Evolutionary conservation across 2,329 filamentous ascomycete genomes (phyloP), one percentile per base, ranked within the genome.

Genomic region (Alternaria brassicicola): DNA sequence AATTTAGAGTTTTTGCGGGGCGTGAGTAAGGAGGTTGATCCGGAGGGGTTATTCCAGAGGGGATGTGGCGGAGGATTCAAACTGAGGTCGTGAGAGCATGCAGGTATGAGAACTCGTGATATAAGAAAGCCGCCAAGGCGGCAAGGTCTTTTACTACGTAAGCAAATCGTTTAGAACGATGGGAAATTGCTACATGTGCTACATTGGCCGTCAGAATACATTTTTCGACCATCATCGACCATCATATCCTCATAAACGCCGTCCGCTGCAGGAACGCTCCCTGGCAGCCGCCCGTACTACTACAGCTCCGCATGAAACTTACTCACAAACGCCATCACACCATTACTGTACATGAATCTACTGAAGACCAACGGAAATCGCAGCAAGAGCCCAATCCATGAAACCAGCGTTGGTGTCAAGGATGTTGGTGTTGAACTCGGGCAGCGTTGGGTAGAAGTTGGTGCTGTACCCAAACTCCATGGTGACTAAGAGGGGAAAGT

Each of bases 371-470:
- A 75, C 68, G n/a, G 59, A 56, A 49, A 75, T 76, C 4, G 74
- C 74, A n/a, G 73, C 71, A 50, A 79, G 59, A 2, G 75, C 71
- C 68, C 74, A 78, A 25, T 79, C 77, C 75, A 77, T 78, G 54
- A 79, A 79, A 0, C 76, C 77, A 6, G 76, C 77, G 57, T 76
- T 77, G 1, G 76, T 79, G 52, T 78, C 77, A 17, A 78, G 55
- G 26, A 79, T 78, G 49, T 79, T 78, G 56, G 71, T 66, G 60
- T 78, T 78, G 63, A 77, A 79, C 63, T 79, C 76, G n/a, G 67
- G 66, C 26, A 69, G 46, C 5, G 77, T 78, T 1, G 77, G 77
- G 62, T 79, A 79, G 52, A 79, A 79, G 64, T 79, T 78, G 1
- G 74, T 76, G 23, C 71, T 68, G 48, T 76, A 76, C 8, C 76